phyloP scores from a whole-genome alignment of 2,329 filamentous ascomycete genomes.

The Metarhizium brunneum region DNA sequence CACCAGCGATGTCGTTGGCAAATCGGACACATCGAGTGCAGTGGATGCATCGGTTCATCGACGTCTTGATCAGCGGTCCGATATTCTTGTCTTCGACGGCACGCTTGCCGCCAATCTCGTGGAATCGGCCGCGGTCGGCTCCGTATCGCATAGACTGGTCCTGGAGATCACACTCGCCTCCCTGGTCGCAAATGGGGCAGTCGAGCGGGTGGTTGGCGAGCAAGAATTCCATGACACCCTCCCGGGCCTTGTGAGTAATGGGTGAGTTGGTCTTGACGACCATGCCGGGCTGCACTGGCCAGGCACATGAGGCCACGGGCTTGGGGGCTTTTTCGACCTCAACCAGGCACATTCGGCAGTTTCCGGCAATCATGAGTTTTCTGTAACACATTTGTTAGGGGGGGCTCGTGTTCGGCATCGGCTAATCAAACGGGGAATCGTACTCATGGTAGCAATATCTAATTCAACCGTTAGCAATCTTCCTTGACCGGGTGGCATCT shows the following conservation, averaged over 20 bases:
- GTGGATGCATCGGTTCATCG: slow-evolving; percentile 99
- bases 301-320: slow-evolving; percentile 95
- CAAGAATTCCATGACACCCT: slow-evolving; percentile 98
- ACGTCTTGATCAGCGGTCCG: slow-evolving; percentile 95
- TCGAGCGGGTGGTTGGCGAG: slow-evolving; percentile 93
- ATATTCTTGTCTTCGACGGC: slow-evolving; percentile 99
- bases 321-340: slow-evolving; percentile 96
- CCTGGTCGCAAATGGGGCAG: slow-evolving; percentile 97
- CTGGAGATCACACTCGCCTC: slow-evolving; percentile 97
- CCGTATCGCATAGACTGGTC: slow-evolving; percentile 99
- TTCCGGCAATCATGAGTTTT: slow-evolving; percentile 98
- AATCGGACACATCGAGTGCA: slow-evolving; percentile 97
- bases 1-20: slow-evolving; percentile 93
- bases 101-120: slow-evolving; percentile 91
- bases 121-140: slow-evolving; percentile 90
- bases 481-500: not conserved
- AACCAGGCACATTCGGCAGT: slow-evolving; percentile 98
- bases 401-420: slow-evolving; percentile 19
- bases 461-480: slow-evolving; percentile 15
- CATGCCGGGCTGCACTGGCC: slow-evolving; percentile 98
- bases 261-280: slow-evolving; percentile 98
- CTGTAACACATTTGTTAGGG: slow-evolving; percentile 42
- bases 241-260: slow-evolving; percentile 91
- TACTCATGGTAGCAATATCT: slow-evolving; percentile 99
- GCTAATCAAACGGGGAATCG: slow-evolving; percentile 25